These are phyloP conservation scores for Fraxinus anomala DNA, from an alignment of 257 asterid species.

Conservation along the genomic window DNA sequence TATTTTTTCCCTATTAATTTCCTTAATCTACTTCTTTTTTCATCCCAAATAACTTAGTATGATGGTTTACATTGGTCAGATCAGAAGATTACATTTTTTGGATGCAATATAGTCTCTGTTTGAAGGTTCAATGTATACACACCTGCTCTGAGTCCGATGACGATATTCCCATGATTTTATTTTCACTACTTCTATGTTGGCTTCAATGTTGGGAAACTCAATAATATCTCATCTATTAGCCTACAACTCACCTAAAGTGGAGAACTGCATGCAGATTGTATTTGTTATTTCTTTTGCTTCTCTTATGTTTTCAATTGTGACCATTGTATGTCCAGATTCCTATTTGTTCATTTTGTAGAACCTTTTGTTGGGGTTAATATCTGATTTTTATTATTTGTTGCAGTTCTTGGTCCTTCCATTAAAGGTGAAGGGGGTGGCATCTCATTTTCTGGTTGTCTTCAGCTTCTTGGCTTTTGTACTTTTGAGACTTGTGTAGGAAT, in stretches of 20 bases:
- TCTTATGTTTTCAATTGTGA: conserved; percentile 72
- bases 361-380: conserved; percentile 18
- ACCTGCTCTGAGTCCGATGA: conserved; percentile 11
- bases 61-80: conserved; percentile 3
- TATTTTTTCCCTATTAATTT: not conserved
- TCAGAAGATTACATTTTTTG: conserved; percentile 13
- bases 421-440: conserved; percentile 60
- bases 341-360: not conserved
- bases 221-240: not conserved
- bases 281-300: conserved; percentile 74
- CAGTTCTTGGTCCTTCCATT: conserved; percentile 76
- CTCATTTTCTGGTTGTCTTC: conserved; percentile 65
- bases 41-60: not conserved
- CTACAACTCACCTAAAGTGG: not conserved
- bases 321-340: conserved; percentile 51
- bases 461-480: conserved; percentile 60
- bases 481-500: conserved; percentile 55
- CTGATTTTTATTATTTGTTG: conserved; percentile 19
- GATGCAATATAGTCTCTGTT: conserved; percentile 2
- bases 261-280: conserved; percentile 36
- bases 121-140: conserved; percentile 18
- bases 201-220: conserved; percentile 10
- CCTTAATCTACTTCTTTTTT: too few relatives aligned
- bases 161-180: not conserved
- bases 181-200: not conserved